phyloP scores from a whole-genome alignment of 2,329 filamentous ascomycete genomes.

The Colletotrichum tofieldiae region DNA sequence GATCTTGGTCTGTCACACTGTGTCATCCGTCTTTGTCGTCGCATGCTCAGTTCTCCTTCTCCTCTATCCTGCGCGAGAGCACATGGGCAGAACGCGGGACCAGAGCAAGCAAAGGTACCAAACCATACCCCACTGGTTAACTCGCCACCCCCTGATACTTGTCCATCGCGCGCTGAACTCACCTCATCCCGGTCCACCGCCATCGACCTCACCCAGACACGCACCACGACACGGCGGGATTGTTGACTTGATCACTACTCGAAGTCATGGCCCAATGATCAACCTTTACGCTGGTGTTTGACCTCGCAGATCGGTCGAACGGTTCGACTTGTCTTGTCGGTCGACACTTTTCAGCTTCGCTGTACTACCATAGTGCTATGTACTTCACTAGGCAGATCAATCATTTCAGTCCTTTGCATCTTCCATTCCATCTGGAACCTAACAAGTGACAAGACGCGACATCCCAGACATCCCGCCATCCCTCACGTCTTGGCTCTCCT shows the following conservation, averaged over 20 bases:
- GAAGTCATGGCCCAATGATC: not conserved
- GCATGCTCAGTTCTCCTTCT: not conserved
- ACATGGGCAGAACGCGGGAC: not conserved
- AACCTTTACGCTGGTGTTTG: conserved; percentile 10
- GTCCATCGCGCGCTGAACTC: not conserved
- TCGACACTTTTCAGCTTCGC: not conserved
- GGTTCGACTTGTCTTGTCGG: not conserved
- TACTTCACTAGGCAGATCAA: not conserved
- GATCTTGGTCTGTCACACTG: conserved; percentile 12
- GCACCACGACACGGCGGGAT: not conserved
- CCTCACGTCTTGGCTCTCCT: conserved; percentile 11
- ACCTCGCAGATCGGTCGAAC: conserved; percentile 4
- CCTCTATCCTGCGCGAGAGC: not conserved
- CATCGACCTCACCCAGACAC: not conserved
- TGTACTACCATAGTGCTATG: too few relatives aligned
- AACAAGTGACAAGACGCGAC: conserved; percentile 38
- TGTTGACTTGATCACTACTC: not conserved
- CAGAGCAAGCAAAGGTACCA: not conserved
- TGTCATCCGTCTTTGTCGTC: conserved; percentile 28
- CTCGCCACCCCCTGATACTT: conserved; percentile 40
- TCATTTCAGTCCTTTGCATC: conserved; percentile 3
- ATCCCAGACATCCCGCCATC: conserved; percentile 30
- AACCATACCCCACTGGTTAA: not conserved
- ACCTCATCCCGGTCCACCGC: not conserved
- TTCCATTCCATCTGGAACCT: conserved; percentile 35